Percentiles rank a stretch among this genome's conserved stretches.
Conservation (phyloP, 208 protist genomes). For the Strigomonas culicis region DNA sequence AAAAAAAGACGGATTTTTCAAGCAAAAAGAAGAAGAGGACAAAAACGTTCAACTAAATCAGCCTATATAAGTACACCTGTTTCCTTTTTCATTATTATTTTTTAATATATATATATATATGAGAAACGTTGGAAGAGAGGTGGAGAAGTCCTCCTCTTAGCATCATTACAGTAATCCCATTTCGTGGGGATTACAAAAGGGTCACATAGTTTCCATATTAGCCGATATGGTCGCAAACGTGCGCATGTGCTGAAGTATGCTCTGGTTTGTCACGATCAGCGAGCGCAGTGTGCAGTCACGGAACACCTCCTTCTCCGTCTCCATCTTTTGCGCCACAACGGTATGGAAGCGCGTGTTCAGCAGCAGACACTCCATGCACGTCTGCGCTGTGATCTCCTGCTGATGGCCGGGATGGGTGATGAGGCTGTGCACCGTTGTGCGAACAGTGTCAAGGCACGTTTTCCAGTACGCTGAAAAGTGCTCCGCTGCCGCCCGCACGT, state of each 20-base stretch:
- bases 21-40: slow-evolving; percentile 1
- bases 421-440: slow-evolving; percentile 27
- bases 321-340: slow-evolving; percentile 31
- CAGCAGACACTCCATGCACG: slow-evolving; percentile 76
- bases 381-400: slow-evolving; percentile 64
- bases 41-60: neutral
- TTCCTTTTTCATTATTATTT: no score
- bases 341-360: slow-evolving; percentile 74
- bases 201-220: neutral
- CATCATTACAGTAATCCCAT: no score
- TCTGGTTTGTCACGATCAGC: slow-evolving; percentile 70
- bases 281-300: slow-evolving; percentile 32
- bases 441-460: slow-evolving; percentile 34
- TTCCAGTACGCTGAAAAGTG: slow-evolving; percentile 61
- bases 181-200: neutral
- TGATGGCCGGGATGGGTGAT: slow-evolving; percentile 35
- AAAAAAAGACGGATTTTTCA: neutral
- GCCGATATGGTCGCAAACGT: slow-evolving; percentile 42
- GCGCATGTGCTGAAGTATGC: slow-evolving; percentile 77
- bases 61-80: no score
- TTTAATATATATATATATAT: no score
- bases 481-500: slow-evolving; percentile 48
- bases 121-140: no score
- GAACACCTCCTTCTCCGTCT: slow-evolving; percentile 21
- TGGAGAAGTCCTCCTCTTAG: no score